Conservation (phyloP, 2,329 filamentous ascomycete genomes). For the Sporothrix schenckii region DNA sequence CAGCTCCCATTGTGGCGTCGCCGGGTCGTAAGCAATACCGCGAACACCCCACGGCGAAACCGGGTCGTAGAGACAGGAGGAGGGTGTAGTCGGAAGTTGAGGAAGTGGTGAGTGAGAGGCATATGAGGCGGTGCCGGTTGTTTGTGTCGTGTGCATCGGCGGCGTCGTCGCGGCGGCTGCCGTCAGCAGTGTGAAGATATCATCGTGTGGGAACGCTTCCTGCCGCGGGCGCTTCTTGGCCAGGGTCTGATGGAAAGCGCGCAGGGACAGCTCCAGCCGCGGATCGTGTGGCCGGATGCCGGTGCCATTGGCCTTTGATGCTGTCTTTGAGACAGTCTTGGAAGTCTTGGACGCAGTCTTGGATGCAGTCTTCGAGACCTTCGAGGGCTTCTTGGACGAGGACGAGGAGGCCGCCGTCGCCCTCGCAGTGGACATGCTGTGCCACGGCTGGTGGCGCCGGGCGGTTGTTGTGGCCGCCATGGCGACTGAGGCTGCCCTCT, state of each 20-base stretch:
- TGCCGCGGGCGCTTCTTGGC: conserved; percentile 25
- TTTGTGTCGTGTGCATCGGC: not conserved
- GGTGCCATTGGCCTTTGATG: not conserved
- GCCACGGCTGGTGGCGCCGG: conserved; percentile 19
- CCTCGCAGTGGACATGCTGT: not conserved
- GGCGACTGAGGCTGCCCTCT: not conserved
- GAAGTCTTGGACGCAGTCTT: not conserved
- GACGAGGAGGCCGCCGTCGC: not conserved
- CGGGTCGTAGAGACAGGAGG: conserved; percentile 30
- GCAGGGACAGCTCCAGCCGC: conserved; percentile 25
- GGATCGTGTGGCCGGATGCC: conserved; percentile 19
- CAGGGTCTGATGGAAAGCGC: conserved; percentile 24
- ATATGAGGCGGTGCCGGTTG: not conserved
- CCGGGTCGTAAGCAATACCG: conserved; percentile 33
- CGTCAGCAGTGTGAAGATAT: conserved; percentile 6
- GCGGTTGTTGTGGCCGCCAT: conserved; percentile 23
- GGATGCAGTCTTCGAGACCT: not conserved
- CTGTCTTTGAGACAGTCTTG: not conserved
- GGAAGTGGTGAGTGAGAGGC: not conserved
- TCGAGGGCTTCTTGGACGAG: not conserved
- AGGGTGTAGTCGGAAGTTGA: not conserved
- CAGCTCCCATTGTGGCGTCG: conserved; percentile 26
- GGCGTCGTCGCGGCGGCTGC: not conserved
- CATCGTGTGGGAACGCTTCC: not conserved
- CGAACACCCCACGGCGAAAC: conserved; percentile 33